Base-by-base conservation (phyloP, 2,329 filamentous ascomycete species). In the Monosporascus sp. region DNA sequence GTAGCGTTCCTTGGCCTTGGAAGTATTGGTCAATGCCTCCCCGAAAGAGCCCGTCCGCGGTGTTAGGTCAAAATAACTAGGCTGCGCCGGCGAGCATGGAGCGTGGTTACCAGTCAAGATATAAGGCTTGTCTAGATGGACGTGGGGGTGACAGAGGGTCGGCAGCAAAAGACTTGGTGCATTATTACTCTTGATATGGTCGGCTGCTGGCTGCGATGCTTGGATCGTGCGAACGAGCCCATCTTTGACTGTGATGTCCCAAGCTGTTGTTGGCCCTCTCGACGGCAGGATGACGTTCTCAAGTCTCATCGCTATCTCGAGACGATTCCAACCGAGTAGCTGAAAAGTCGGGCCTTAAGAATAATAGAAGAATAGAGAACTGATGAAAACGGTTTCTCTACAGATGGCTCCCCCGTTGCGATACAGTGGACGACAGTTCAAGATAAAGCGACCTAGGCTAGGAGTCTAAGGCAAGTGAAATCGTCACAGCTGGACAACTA, bases 101-200 rank as follows among this genome's bases (percentile, higher is more conserved):
- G 40, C 41, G 5, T 59, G 57, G 55, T 68, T 66, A 52, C 65
- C 62, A 17, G 70, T 81, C 9, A 86, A 73, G 27, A 86, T 69
- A 59, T 82, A 86, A 40, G 81, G 77, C 63, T 86, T 86, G 68
- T 90, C 87, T 27, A 90, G 75, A 63, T 90, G 87, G 49, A 90
- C 81, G 59, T 90, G 87, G 7, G 87, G 85, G 63, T 90, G 87
- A 59, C 85, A 88, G 3, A 90, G 76, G 3, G 71, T 48, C 6
- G 71, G 70, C 6, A 74, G 58, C 2, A 73, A 52, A 17, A 73
- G 62, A 24, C 56, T 63, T 5, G 65, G 57, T 11, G 59, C 55
- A 34, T 14, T 14, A 14, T 34, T 11, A 51, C 57, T 31, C 20
- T 22, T 16, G 52, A 7, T 6, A 20, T 26, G 11, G 43, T 54